These are phyloP conservation scores for barrel medic (Medicago truncatula) DNA, from an alignment of 306 rosid species.

Conservation along the genomic window MtrunA17r5.0-ANR NC_053046.1:11019001-11019500, in stretches of 20 bases:
- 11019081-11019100: not conserved
- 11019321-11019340: constrained; percentile 35
- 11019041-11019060: not conserved
- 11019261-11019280: constrained; percentile 33
- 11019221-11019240: constrained; percentile 99
- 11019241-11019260: constrained; percentile 92
- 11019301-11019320: constrained; percentile 32
- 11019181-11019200: constrained; percentile 96
- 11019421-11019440: constrained; percentile 36
- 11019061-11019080: not conserved
- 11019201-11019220: constrained; percentile 97
- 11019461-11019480: constrained; percentile 31
- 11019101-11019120: constrained; percentile 18
- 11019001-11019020: constrained; percentile 18
- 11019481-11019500: constrained; percentile 30
- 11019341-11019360: constrained; percentile 96
- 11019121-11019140: constrained; percentile 60
- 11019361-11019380: constrained; percentile 90
- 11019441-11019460: not conserved
- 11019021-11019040: not conserved
- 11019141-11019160: constrained; percentile 78
- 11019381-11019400: constrained; percentile 92
- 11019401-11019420: constrained; percentile 96
- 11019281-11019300: constrained; percentile 27
- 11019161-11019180: constrained; percentile 88